Percentiles rank a stretch among this genome's conserved stretches.
phyloP scores from a whole-genome alignment of 176 grass and related monocot genomes.

The Alopecurus myosuroides region DNA sequence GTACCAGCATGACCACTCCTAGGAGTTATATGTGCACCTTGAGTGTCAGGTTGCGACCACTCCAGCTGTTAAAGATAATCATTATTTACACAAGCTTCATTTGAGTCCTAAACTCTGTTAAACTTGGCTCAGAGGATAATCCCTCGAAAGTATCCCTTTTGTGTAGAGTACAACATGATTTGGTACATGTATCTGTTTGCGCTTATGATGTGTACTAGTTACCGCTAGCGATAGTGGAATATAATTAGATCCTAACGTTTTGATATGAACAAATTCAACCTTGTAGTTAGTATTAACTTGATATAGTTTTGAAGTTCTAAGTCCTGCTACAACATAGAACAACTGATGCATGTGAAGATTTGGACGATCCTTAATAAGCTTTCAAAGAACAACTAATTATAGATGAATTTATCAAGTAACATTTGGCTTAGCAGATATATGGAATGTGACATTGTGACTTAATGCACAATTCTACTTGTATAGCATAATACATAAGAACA shows the following conservation, averaged over 20 bases:
- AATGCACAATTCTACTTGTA: neutral
- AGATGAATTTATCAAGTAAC: neutral
- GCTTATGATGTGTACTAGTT: conserved; percentile 8
- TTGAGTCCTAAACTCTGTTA: neutral
- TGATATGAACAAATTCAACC: neutral
- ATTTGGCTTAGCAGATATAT: neutral
- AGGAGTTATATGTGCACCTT: conserved; percentile 75
- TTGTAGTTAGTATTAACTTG: neutral
- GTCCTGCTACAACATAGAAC: neutral
- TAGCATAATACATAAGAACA: neutral
- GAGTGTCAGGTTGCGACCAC: conserved; percentile 94
- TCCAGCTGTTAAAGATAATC: conserved; percentile 60
- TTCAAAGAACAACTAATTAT: neutral
- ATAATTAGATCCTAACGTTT: conserved; percentile 9
- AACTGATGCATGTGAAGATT: neutral
- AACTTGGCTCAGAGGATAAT: neutral
- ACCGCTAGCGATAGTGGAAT: neutral
- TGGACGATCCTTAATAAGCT: neutral
- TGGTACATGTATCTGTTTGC: neutral
- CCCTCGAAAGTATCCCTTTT: neutral
- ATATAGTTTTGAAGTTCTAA: neutral
- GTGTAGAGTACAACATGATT: neutral
- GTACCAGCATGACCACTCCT: conserved; percentile 96
- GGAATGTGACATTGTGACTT: neutral
- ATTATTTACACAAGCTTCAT: conserved; percentile 8